Base-by-base conservation (phyloP, 2,329 filamentous ascomycete species). In the Scleromitrula shiraiana region DNA sequence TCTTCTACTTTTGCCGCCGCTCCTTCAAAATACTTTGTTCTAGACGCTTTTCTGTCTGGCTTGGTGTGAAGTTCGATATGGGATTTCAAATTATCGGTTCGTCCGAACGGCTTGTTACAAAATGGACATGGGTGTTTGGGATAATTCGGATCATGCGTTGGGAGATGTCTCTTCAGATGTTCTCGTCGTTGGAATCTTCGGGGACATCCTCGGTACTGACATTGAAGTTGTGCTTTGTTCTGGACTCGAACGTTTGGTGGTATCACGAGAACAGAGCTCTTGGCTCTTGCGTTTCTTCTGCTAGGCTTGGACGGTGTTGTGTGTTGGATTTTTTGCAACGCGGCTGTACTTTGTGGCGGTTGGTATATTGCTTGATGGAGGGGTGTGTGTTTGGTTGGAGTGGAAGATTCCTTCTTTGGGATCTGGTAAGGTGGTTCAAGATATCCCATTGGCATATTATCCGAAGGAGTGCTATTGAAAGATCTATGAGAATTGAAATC, bases 81-180 rank as follows among this genome's bases (percentile, higher is more conserved):
- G 1, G 50, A 43, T 33, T 53, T 57, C 5, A 59, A 39, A 22
- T 62, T 62, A 50, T 62, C 60, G 3, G 50, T 46, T 3, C 60
- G 49, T 14, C 52, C 51, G 32, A 61, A 60, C 1, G 22, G 7
- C 12, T 54, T 53, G 1, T 33, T 2, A 32, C 59, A 62, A 22
- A 59, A 59, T 17, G 39, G 41, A 24, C 59, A 62, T 7, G 24
- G 29, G 36, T 46, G 51, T 3, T 15, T 43, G 7, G 45, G 36
- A 1, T 36, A n/a, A 6, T 48, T 22, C 3, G 23, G 35, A n/a
- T 37, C 4, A 9, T 73, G 70, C 14, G 65, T 72, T 57, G 67
- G 69, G 61, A 69, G 67, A 54, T 75, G 72, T 9, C 71, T 61
- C 60, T 72, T 72, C 15, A 73, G 59, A 49, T 74, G 71, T 52